Evolutionary conservation across 176 grass and related monocot genomes (phyloP).

Genomic region (Pontederia paniculata): DNA sequence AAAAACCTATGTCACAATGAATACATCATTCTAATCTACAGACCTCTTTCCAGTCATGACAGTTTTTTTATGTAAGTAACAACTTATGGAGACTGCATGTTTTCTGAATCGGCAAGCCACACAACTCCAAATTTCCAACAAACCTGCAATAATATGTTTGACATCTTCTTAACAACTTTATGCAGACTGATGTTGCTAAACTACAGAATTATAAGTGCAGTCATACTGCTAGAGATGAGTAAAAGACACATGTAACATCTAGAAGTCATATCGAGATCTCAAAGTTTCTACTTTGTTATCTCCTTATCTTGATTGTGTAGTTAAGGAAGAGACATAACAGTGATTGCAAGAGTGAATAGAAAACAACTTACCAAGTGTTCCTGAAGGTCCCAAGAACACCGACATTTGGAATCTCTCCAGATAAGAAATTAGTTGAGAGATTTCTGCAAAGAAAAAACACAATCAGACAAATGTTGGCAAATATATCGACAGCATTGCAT

Average conservation of each 20-base stretch:
- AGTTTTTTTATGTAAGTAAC: too few species aligned
- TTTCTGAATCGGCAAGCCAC: conserved; percentile 76
- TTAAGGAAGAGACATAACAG: background rate
- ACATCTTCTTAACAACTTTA: conserved; percentile 11
- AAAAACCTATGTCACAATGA: too few species aligned
- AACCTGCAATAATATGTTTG: conserved; percentile 38
- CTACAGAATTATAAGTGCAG: too few species aligned
- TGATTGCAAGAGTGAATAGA: background rate
- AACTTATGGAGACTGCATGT: too few species aligned
- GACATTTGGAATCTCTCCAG: conserved; percentile 71
- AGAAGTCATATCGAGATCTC: too few species aligned
- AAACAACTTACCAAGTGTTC: conserved; percentile 71
- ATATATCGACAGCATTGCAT: background rate
- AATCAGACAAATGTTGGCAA: background rate
- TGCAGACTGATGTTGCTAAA: too few species aligned
- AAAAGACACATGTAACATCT: too few species aligned
- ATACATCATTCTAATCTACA: too few species aligned
- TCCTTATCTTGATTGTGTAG: too few species aligned
- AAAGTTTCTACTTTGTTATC: too few species aligned
- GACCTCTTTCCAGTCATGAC: too few species aligned
- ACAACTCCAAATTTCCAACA: conserved; percentile 93
- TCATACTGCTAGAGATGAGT: too few species aligned
- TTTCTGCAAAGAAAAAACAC: conserved; percentile 37
- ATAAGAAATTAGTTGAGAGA: conserved; percentile 91
- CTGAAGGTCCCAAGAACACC: conserved; percentile 81